Evolutionary conservation across 2,329 filamentous ascomycete genomes (phyloP).

Genomic region (Ophiostoma piceae): DNA sequence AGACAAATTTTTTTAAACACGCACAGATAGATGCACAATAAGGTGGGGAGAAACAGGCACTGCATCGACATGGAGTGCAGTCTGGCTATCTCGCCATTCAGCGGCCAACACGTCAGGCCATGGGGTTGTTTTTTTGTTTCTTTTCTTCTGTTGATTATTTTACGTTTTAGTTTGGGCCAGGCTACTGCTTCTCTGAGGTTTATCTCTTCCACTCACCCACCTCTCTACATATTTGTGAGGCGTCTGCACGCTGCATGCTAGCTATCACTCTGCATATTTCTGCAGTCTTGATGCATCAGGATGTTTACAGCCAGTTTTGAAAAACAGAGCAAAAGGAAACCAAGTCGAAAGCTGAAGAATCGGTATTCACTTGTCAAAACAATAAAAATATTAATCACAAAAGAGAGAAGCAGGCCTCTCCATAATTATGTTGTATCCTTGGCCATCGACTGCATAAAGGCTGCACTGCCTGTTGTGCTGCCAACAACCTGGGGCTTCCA

Average conservation of each 20-base stretch:
- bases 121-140: neutral
- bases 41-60: neutral
- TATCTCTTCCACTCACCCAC: too few relatives aligned
- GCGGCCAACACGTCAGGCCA: neutral
- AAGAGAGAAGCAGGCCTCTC: neutral
- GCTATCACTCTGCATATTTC: neutral
- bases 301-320: neutral
- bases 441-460: too few relatives aligned
- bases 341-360: neutral
- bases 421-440: too few relatives aligned
- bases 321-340: neutral
- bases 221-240: neutral
- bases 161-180: too few relatives aligned
- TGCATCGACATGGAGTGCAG: neutral
- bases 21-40: too few relatives aligned
- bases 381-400: neutral
- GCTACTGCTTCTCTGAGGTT: too few relatives aligned
- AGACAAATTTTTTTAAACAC: too few relatives aligned
- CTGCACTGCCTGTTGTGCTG: too few relatives aligned
- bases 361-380: neutral
- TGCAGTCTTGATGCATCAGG: neutral
- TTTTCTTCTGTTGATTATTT: neutral
- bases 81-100: neutral
- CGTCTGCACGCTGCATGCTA: neutral
- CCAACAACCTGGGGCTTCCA: too few relatives aligned